These are phyloP conservation scores for Pyricularia pennisetigena DNA, from an alignment of 2,329 filamentous ascomycete species.

Conservation along the genomic window DNA sequence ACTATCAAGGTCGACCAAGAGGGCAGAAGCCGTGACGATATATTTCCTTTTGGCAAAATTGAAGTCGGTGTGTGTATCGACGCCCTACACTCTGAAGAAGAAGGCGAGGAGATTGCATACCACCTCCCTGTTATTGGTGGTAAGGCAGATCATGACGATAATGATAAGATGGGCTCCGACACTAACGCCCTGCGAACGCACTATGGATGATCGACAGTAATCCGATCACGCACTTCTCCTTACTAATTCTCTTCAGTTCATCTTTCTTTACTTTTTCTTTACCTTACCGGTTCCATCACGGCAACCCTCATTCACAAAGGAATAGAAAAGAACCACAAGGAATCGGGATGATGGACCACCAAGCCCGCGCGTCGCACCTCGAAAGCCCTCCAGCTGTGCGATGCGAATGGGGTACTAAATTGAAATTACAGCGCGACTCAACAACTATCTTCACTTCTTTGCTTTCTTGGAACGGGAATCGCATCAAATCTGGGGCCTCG, in stretches of 20 bases:
- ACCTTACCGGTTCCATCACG: not conserved
- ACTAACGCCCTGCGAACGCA: not conserved
- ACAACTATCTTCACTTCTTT: not conserved
- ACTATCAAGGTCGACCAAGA: conserved; percentile 54
- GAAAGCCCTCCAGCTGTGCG: not conserved
- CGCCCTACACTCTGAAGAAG: not conserved
- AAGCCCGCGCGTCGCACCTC: not conserved
- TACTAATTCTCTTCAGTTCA: not conserved
- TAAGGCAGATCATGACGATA: not conserved
- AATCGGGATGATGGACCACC: not conserved
- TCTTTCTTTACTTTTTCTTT: not conserved
- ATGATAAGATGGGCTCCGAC: not conserved
- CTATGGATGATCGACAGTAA: not conserved
- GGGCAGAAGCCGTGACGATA: conserved; percentile 18
- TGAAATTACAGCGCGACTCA: not conserved
- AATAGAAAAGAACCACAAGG: not conserved
- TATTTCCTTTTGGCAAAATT: conserved; percentile 34
- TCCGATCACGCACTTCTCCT: not conserved
- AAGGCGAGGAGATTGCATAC: not conserved
- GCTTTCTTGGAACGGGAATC: not conserved
- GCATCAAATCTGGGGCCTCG: not conserved
- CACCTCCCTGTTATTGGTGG: not conserved
- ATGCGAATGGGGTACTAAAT: not conserved
- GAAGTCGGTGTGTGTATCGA: conserved; percentile 27
- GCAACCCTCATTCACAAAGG: not conserved